Evolutionary conservation across 2,329 filamentous ascomycete genomes (phyloP), one percentile per base, ranked within the genome.

Genomic region (Aspergillus nomiae): DNA sequence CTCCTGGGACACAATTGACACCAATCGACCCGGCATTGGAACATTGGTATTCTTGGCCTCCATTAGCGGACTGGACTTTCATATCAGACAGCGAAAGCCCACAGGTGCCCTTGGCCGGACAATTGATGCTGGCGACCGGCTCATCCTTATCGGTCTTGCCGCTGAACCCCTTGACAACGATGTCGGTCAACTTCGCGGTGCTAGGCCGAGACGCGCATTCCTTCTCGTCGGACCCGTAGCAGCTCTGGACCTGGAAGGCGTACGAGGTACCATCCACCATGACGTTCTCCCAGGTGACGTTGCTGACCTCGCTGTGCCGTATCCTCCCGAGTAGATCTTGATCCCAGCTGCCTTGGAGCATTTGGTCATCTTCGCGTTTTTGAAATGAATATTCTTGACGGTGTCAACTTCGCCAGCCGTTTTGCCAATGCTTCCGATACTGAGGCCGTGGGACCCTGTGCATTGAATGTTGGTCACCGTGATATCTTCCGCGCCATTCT

Each of bases 371-470:
- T 65, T 75, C 1, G 77, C 78, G 14, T 76, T 73, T 19, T 71
- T 72, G 32, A 83, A 78, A 43, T 79, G 77, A 24, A 83, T 66
- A 58, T 84, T 81, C 56, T 74, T 66, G 24, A 84, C 81, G 0
- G 72, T 73, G 62, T 83, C 81, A 16, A 50, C 30, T 19, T 48
- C 12, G 8, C 73, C 71, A 8, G 69, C 69, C 10, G 69, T 69
- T 45, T 77, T 77, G 0, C 82, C 83, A 10, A 84, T 70, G 4
- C 78, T 82, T 7, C 82, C 82, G 10, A 84, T 80, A 1, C 79
- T 82, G 12, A 84, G 68, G 10, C 82, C 82, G 50, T 83, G 82
- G 9, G 78, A 81, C n/a, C 81, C 81, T 3, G 72, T 78, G 70
- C 83, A 85, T 46, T 76, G 78, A 30, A 84, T 75, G 2, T 73